Base-by-base conservation (phyloP, 2,329 filamentous ascomycete species). In the Xylariaceae sp. region DNA sequence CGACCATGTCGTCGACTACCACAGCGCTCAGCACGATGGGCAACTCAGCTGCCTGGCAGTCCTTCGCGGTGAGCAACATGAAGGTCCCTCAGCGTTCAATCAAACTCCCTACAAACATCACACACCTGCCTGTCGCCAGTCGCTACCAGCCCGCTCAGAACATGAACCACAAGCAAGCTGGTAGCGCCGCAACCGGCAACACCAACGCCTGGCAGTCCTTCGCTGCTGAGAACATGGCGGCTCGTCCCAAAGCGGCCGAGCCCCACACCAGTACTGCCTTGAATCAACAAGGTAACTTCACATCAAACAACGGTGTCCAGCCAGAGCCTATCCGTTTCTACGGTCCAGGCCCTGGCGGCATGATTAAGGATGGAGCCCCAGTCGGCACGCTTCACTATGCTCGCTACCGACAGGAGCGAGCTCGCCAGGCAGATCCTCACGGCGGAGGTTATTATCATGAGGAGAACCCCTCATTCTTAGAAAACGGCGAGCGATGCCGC, bases 351-450 rank as follows among this genome's bases (percentile, higher is more conserved):
- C 52, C 52, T 18, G 52, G 42, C 4, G 48, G 45, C n/a, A 6
- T 44, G 12, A 36, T 39, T 17, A 15, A 14, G 11, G 5, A 45
- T 12, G 45, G 44, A 15, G 38, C 48, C 6, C 52, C 48, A 18
- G 36, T 52, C 17, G 52, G 52, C 11, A 54, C 48, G 30, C 22
- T 54, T 2, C 52, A 54, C 22, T 48, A 38, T 17, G 52, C 52
- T 17, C 35, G 52, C 39, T 54, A 46, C 42, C 43, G 39, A 35
- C 36, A 45, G 11, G 52, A 54, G 27, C 36, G 46, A 11, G 42
- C 33, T 7, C 31, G 18, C 1, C 12, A 38, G 5, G 45, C 41
- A 18, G 42, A 49, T 38, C 40, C 45, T 11, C 31, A 44, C 11
- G 49, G 35, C 6, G 18, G 4, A 10, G 42, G 30, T 31, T 49